Conservation (phyloP, 306 rosid genomes). For the Medicago truncatula region DNA sequence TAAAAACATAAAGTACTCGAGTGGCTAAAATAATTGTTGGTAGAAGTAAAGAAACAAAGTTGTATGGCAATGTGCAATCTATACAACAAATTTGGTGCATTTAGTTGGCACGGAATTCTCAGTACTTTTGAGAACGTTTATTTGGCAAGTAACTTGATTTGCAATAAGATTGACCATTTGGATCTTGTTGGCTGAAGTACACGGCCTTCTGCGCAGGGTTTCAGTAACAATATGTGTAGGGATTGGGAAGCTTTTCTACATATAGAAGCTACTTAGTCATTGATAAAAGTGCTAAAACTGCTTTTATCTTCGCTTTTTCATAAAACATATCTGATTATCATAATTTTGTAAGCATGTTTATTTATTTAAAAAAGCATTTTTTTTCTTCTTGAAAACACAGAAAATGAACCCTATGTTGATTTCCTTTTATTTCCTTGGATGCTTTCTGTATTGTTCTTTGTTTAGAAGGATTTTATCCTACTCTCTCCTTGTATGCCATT, state of each 20-base stretch:
- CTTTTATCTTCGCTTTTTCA: neutral
- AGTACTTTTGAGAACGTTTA: neutral
- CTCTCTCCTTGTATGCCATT: constrained; percentile 5
- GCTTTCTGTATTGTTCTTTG: constrained; percentile 7
- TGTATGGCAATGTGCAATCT: constrained; percentile 8
- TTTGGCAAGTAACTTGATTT: neutral
- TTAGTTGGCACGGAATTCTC: neutral
- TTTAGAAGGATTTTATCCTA: constrained; percentile 13
- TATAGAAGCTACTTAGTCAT: neutral
- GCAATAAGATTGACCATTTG: constrained; percentile 9
- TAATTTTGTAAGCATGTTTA: neutral
- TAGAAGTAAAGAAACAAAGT: neutral
- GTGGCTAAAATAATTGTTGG: constrained; percentile 26
- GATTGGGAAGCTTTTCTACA: neutral
- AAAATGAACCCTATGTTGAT: neutral
- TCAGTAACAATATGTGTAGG: neutral
- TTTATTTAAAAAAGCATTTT: neutral
- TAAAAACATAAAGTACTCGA: neutral
- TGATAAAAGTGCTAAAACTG: neutral
- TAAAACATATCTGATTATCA: neutral
- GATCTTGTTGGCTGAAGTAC: neutral
- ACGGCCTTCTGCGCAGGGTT: neutral
- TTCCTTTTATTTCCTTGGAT: constrained; percentile 1
- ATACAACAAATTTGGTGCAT: constrained; percentile 17
- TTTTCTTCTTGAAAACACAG: no score